These are phyloP conservation scores for Coemansia sp. DNA, from an alignment of 192 early-diverging fungal genomes.

Conservation along the genomic window DNA sequence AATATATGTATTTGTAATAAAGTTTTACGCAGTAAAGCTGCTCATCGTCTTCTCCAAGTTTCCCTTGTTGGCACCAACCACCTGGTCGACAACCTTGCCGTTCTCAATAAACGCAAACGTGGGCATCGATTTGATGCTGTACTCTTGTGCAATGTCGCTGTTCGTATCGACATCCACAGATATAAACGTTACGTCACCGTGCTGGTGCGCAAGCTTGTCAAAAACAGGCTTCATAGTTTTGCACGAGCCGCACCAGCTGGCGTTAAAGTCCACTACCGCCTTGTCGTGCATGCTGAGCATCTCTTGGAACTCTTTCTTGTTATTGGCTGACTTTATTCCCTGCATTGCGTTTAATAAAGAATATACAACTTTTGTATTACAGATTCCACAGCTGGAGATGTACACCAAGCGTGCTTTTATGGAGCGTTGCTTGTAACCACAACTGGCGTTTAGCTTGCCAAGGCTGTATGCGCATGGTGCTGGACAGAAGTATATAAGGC, in stretches of 20 bases:
- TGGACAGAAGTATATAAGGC: too few species aligned
- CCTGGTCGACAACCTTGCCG: constrained; percentile 59
- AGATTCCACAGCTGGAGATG: too few species aligned
- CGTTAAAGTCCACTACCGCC: constrained; percentile 76
- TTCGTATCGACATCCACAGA: constrained; percentile 84
- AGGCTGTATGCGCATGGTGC: too few species aligned
- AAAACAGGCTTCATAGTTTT: constrained; percentile 71
- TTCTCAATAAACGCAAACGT: constrained; percentile 74
- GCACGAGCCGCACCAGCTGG: constrained; percentile 88
- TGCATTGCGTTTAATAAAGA: background rate
- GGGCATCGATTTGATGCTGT: constrained; percentile 67
- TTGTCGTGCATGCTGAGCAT: constrained; percentile 27
- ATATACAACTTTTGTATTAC: too few species aligned
- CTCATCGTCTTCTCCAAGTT: constrained; percentile 26
- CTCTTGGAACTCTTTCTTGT: constrained; percentile 21
- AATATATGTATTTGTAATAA: background rate
- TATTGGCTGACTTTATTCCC: background rate
- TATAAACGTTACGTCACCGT: constrained; percentile 65
- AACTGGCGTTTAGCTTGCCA: too few species aligned
- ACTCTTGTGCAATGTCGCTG: constrained; percentile 44
- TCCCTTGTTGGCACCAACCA: constrained; percentile 62
- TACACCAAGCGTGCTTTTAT: too few species aligned
- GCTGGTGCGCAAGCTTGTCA: constrained; percentile 57
- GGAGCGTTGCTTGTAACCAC: too few species aligned
- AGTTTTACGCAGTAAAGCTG: constrained; percentile 18